Evolutionary conservation across 371 early-diverging fungal species (phyloP).

Genomic region (Mortierella sp.): DNA sequence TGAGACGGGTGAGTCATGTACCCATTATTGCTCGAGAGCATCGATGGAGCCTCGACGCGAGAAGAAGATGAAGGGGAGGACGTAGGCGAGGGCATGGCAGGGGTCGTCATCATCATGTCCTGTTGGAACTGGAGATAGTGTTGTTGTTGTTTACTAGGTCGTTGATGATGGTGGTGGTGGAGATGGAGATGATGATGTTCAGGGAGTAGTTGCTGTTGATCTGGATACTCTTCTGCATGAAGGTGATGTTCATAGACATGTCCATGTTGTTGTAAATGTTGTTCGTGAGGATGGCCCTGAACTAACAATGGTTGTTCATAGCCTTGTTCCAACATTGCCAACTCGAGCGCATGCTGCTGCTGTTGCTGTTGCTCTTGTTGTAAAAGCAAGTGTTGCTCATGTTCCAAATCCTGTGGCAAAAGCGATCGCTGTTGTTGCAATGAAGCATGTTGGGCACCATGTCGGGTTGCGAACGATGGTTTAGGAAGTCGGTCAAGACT

Average conservation of each 20-base stretch:
- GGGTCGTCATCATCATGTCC: constrained; percentile 48
- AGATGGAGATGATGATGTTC: constrained; percentile 13
- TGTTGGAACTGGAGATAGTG: constrained; percentile 9
- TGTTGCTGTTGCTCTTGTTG: constrained; percentile 6
- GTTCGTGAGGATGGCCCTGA: constrained; percentile 3
- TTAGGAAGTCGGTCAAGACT: not conserved
- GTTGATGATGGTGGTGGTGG: constrained; percentile 3
- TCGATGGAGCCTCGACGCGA: constrained; percentile 32
- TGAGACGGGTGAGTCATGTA: no score
- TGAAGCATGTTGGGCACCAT: no score
- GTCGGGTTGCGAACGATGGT: not conserved
- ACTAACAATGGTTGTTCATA: not conserved
- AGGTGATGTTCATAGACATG: constrained; percentile 5
- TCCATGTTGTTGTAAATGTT: not conserved
- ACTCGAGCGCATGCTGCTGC: not conserved
- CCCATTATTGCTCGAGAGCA: constrained; percentile 17
- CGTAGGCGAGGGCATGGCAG: constrained; percentile 36
- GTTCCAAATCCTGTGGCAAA: not conserved
- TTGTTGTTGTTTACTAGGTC: constrained; percentile 3
- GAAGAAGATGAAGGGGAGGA: constrained; percentile 42
- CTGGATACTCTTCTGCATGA: not conserved
- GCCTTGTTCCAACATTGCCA: not conserved
- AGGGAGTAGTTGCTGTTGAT: not conserved
- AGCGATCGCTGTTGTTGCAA: no score
- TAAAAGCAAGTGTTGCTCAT: constrained; percentile 3